Conservation (phyloP, 305 asterid genomes). For the Fraxinus platypoda region DNA sequence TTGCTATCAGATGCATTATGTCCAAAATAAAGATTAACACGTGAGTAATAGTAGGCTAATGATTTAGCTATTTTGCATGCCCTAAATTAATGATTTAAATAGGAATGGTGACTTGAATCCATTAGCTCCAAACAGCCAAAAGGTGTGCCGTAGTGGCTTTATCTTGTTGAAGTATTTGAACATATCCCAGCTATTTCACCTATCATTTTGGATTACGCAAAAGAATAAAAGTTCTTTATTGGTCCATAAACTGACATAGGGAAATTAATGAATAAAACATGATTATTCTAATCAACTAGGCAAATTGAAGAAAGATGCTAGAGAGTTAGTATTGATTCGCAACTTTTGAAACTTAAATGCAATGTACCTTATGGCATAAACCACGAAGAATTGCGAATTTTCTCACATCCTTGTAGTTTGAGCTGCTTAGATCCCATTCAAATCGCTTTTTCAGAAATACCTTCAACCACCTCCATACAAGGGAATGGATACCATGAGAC, state of each 20-base stretch:
- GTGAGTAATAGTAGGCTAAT: not conserved
- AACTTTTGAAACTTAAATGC: conserved; percentile 25
- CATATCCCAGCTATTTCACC: not conserved
- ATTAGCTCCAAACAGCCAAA: not conserved
- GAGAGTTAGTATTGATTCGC: not conserved
- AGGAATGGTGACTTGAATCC: not conserved
- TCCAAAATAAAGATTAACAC: not conserved
- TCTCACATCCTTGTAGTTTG: conserved; percentile 72
- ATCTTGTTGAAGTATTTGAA: not conserved
- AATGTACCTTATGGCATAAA: conserved; percentile 89
- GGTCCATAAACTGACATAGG: not conserved
- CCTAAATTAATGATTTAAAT: not conserved
- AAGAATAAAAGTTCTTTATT: not conserved
- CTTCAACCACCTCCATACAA: conserved; percentile 89
- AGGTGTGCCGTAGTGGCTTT: not conserved
- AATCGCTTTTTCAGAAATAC: conserved; percentile 80
- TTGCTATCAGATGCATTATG: not conserved
- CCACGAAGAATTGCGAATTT: conserved; percentile 95
- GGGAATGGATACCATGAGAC: conserved; percentile 56
- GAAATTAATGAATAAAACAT: not conserved
- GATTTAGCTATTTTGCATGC: not conserved
- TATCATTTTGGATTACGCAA: not conserved
- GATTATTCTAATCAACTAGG: not conserved
- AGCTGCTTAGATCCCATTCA: conserved; percentile 71
- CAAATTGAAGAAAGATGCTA: not conserved